phyloP scores from a whole-genome alignment of 108 stramenopile species.

The Cylindrotheca fusiformis region DNA sequence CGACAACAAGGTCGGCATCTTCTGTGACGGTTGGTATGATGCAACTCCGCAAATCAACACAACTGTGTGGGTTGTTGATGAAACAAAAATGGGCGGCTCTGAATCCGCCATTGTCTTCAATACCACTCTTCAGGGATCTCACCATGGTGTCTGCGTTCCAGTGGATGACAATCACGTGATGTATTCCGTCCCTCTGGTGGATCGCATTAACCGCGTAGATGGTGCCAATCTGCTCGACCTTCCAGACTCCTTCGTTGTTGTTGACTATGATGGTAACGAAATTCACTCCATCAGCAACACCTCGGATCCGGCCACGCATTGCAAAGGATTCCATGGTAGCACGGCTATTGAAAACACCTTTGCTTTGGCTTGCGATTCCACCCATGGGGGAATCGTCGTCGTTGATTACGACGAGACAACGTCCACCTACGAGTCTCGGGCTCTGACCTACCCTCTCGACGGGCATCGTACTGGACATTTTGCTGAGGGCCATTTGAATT shows the following conservation, averaged over 20 bases:
- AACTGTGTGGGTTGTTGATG: no score
- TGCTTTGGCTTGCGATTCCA: conserved; percentile 22
- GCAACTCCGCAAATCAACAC: not conserved
- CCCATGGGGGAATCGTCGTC: conserved; percentile 26
- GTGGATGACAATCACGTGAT: conserved; percentile 26
- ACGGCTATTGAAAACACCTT: conserved; percentile 12
- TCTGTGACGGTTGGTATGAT: conserved; percentile 23
- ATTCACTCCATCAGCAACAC: conserved; percentile 20
- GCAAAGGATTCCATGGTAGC: conserved; percentile 26
- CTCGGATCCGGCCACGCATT: conserved; percentile 9
- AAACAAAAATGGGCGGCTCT: no score
- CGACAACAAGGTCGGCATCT: conserved; percentile 21
- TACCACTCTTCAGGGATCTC: conserved; percentile 22
- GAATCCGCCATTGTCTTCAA: conserved; percentile 14
- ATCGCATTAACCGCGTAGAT: conserved; percentile 4
- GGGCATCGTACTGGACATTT: conserved; percentile 32
- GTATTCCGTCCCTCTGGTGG: conserved; percentile 17
- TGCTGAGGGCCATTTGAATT: conserved; percentile 7
- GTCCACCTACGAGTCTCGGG: no score
- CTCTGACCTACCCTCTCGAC: conserved; percentile 21
- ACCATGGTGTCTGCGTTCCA: conserved; percentile 32
- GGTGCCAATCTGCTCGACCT: conserved; percentile 17
- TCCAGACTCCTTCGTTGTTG: conserved; percentile 14
- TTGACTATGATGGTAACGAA: no score
- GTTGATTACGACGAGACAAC: no score